Base-by-base conservation (phyloP, 2,329 filamentous ascomycete genomes). In the Beauveria sp. region DNA sequence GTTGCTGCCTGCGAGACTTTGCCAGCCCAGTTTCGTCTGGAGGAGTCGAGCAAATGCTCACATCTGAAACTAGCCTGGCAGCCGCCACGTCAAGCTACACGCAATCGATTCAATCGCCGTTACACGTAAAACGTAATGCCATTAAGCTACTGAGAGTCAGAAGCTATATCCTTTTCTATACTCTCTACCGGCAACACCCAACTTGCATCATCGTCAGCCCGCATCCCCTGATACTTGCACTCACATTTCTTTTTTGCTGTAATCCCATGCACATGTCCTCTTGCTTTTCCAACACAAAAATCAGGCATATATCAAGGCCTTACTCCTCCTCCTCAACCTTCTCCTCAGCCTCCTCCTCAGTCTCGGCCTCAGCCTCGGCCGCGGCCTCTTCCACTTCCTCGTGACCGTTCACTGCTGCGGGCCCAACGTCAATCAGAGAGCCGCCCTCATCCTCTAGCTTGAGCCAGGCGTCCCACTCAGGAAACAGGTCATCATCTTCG, bases 401-500 rank as follows among this genome's bases (percentile, higher is more conserved):
- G 50, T 66, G 65, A 31, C 48, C 60, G 20, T 61, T 67, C 54
- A 63, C 56, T 14, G 42, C 45, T 7, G 40, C 50, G 3, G 50
- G 28, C 20, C 26, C 43, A 26, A 18, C 26, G 31, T 55, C 52
- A 16, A 24, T 22, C 46, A 42, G 72, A 63, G 76, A 71, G 3
- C 79, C 80, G 3, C 89, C 89, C 68, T 92, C 87, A 63, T 82
- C 84, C 78, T 98, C 95, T 65, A 96, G 73, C 70, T 83, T 82
- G 68, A 98, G 72, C 80, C 91, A 97, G 74, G 95, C 89, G 5
- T 96, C 90, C 95, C 95, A 99, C 70, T 97, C 91, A 0, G 93
- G 93, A 77, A 99, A 99, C 67, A 99, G 82, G 3, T 96, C 93
- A 46, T 89, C 89, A 63, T 92, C 90, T 67, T 90, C 88, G 0